Evolutionary conservation across 768 basidiomycete species (phyloP).

Genomic region (Mycena leptocephala): DNA sequence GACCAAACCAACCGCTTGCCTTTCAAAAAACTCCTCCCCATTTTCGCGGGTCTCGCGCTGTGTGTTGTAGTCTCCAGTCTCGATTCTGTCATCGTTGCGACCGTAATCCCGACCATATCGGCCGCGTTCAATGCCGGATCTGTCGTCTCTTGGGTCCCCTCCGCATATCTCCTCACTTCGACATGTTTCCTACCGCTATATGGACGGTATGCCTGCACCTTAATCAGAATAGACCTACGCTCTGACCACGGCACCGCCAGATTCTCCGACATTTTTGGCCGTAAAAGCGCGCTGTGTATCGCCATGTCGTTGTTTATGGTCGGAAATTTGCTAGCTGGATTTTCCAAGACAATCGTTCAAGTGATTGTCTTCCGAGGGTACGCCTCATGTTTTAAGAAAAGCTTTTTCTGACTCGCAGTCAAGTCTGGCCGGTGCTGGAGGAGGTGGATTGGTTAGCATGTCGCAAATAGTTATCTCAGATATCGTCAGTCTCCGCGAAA

Average conservation of each 20-base stretch:
- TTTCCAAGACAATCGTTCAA: constrained; percentile 75
- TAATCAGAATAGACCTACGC: neutral
- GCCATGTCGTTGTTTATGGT: constrained; percentile 76
- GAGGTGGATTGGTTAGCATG: constrained; percentile 81
- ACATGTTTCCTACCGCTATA: constrained; percentile 76
- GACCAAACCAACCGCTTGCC: constrained; percentile 88
- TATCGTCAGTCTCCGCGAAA: constrained; percentile 79
- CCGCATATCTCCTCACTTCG: constrained; percentile 79
- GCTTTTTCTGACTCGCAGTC: neutral
- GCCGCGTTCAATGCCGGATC: constrained; percentile 76
- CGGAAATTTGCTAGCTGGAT: constrained; percentile 78
- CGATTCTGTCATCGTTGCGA: constrained; percentile 84
- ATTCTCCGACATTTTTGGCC: constrained; percentile 78
- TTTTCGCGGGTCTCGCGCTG: constrained; percentile 73
- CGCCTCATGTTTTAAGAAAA: neutral
- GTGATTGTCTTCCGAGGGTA: constrained; percentile 78
- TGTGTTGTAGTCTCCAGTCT: constrained; percentile 76
- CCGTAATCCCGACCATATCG: constrained; percentile 82
- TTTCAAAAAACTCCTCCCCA: constrained; percentile 72
- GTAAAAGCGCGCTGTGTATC: constrained; percentile 72
- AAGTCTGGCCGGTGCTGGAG: constrained; percentile 75
- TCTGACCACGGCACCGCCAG: neutral
- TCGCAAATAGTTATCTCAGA: constrained; percentile 83
- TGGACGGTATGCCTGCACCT: constrained; percentile 53
- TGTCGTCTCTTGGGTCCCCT: constrained; percentile 81